Conservation (phyloP, 345 rosid genomes). For the Hibiscus syriacus region DNA sequence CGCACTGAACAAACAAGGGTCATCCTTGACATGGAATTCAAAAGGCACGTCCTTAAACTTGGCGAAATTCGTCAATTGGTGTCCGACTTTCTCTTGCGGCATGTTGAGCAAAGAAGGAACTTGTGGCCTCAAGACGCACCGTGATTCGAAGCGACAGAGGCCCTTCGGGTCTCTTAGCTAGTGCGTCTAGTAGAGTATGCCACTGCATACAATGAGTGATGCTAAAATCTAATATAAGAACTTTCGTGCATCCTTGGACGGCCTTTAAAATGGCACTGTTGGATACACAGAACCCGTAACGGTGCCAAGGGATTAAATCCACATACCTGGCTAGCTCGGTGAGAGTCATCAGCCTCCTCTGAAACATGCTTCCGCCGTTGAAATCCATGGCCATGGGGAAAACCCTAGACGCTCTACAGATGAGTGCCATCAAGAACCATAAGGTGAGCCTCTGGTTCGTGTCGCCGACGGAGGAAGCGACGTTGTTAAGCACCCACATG, state of each 20-base stretch:
- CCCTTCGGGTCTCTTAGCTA: constrained; percentile 57
- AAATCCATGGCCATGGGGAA: constrained; percentile 41
- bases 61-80: constrained; percentile 49
- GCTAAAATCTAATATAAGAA: constrained; percentile 59
- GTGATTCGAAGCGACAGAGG: constrained; percentile 58
- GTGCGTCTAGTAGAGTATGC: constrained; percentile 62
- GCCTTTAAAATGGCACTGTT: constrained; percentile 46
- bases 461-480: constrained; percentile 56
- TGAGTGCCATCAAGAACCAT: constrained; percentile 57
- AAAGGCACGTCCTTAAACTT: constrained; percentile 48
- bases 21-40: constrained; percentile 36
- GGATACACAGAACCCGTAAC: constrained; percentile 63
- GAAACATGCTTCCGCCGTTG: constrained; percentile 27
- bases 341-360: constrained; percentile 43
- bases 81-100: constrained; percentile 43
- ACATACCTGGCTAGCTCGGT: constrained; percentile 64
- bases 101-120: constrained; percentile 57
- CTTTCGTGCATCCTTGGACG: constrained; percentile 36
- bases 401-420: constrained; percentile 50
- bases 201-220: constrained; percentile 71
- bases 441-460: constrained; percentile 60
- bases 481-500: constrained; percentile 82
- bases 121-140: constrained; percentile 41
- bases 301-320: constrained; percentile 71
- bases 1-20: constrained; percentile 15